phyloP scores from a whole-genome alignment of 2,329 filamentous ascomycete species.

The Domatiomyces globalis region DNA sequence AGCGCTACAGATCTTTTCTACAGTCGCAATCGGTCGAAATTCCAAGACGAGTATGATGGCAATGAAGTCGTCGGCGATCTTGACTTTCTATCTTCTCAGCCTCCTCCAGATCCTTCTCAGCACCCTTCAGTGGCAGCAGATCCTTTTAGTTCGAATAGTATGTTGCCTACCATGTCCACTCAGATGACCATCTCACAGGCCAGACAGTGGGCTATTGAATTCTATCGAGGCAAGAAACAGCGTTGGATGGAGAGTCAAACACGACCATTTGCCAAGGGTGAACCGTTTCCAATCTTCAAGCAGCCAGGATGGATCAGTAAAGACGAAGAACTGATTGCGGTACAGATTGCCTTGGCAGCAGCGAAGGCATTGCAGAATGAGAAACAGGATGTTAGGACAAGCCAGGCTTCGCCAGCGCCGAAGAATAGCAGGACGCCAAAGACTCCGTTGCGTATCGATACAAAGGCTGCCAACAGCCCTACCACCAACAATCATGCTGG shows the following conservation, averaged over 20 bases:
- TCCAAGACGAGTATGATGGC: not conserved
- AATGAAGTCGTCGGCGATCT: slow-evolving; percentile 7
- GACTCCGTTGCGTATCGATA: not conserved
- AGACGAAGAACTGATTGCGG: not conserved
- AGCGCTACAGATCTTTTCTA: not conserved
- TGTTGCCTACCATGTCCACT: slow-evolving; percentile 13
- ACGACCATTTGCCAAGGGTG: not conserved
- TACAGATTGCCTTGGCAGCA: no score
- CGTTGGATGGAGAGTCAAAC: not conserved
- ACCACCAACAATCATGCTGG: not conserved
- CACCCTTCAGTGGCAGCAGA: slow-evolving; percentile 11
- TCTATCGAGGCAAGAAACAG: slow-evolving; percentile 3
- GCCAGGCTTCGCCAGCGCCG: not conserved
- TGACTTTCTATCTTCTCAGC: slow-evolving; percentile 6
- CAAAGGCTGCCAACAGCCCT: not conserved
- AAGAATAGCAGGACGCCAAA: not conserved
- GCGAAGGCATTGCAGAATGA: not conserved
- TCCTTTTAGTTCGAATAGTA: slow-evolving; percentile 8
- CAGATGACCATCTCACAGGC: slow-evolving; percentile 10
- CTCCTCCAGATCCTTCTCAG: slow-evolving; percentile 11
- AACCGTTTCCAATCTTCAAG: not conserved
- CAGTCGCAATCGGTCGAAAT: not conserved
- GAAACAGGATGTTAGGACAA: not conserved
- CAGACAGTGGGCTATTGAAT: slow-evolving; percentile 6
- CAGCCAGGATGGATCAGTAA: not conserved